Percentiles rank a stretch among this genome's conserved stretches.
These are phyloP conservation scores for Heterobasidion occidentale DNA, from an alignment of 1,284 basidiomycete species.

Conservation along the genomic window DNA sequence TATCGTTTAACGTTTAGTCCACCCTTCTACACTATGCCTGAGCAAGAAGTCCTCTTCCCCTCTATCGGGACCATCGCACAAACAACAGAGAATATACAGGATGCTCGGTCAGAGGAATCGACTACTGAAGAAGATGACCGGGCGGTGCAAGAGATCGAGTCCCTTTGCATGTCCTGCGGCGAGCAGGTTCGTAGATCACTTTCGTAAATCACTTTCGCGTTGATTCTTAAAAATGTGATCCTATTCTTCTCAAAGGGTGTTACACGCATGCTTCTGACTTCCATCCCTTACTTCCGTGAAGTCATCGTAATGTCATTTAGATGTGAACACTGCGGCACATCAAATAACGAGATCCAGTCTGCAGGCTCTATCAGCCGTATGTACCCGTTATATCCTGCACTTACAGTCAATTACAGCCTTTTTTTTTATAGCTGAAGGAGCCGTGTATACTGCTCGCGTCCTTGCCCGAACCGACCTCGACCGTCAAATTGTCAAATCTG, in stretches of 20 bases:
- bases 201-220: neutral
- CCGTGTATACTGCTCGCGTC: constrained; percentile 77
- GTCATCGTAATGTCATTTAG: constrained; percentile 95
- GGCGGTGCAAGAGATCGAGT: constrained; percentile 79
- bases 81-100: constrained; percentile 24
- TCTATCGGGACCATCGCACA: constrained; percentile 38
- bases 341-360: constrained; percentile 94
- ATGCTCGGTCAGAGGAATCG: constrained; percentile 18
- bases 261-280: constrained; percentile 90
- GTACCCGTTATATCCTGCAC: constrained; percentile 17
- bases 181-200: constrained; percentile 58
- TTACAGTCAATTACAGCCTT: neutral
- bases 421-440: constrained; percentile 41
- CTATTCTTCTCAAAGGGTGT: constrained; percentile 48
- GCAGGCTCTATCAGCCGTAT: constrained; percentile 84
- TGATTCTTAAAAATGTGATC: constrained; percentile 14
- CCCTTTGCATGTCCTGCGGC: constrained; percentile 90
- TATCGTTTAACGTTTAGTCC: too few relatives aligned
- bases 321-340: constrained; percentile 87
- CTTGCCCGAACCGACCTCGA: constrained; percentile 76
- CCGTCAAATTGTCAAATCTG: constrained; percentile 91
- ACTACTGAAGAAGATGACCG: constrained; percentile 45
- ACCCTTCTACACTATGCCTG: constrained; percentile 17
- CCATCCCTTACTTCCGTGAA: constrained; percentile 95
- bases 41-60: constrained; percentile 33